These are phyloP conservation scores for Pyrus pyrifolia DNA, from an alignment of 306 rosid species.

Conservation along the genomic window DNA sequence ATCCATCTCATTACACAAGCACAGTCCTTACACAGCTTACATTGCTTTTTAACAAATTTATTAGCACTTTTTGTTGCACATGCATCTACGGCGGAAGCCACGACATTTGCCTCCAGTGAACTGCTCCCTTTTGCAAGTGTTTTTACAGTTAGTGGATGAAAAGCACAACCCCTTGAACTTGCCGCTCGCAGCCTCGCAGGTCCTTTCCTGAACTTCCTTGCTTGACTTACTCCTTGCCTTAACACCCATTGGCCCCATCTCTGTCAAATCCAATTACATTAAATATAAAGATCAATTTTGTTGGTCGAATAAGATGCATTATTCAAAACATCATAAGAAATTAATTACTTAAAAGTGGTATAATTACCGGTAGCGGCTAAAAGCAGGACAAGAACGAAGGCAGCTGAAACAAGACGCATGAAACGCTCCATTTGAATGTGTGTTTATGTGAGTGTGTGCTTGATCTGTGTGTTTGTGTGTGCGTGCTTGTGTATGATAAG, in stretches of 20 bases:
- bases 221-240: conserved; percentile 16
- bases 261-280: not conserved
- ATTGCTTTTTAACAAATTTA: not conserved
- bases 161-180: conserved; percentile 41
- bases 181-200: conserved; percentile 47
- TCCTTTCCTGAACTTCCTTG: conserved; percentile 5
- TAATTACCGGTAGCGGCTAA: conserved; percentile 35
- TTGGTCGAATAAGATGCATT: not conserved
- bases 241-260: conserved; percentile 35
- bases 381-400: conserved; percentile 32
- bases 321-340: not conserved
- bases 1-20: not conserved
- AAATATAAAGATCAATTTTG: not conserved
- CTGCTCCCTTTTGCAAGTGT: conserved; percentile 38
- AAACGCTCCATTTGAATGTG: conserved; percentile 25
- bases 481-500: not conserved
- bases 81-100: conserved; percentile 57
- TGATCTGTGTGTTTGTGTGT: not conserved
- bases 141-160: conserved; percentile 34
- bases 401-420: conserved; percentile 21
- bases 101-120: conserved; percentile 47
- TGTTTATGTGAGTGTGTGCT: not conserved
- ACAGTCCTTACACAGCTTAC: not conserved
- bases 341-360: not conserved
- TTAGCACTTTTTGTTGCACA: conserved; percentile 39